Conservation (phyloP, 208 protist species). For the Crithidia thermophila region DNA sequence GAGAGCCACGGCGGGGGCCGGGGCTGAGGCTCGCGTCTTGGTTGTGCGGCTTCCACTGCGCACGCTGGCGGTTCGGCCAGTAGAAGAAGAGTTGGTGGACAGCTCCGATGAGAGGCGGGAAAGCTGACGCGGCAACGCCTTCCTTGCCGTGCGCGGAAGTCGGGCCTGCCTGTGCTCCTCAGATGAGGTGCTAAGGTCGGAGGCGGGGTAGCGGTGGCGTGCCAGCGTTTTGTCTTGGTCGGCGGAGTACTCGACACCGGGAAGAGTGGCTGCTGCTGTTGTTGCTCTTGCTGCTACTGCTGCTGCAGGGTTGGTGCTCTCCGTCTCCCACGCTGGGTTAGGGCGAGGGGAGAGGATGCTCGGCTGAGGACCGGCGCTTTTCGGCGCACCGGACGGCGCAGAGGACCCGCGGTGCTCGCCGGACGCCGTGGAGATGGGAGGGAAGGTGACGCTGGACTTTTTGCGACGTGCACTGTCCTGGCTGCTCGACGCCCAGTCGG, state of each 20-base stretch:
- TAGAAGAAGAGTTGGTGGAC: too few relatives aligned
- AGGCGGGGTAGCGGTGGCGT: too few relatives aligned
- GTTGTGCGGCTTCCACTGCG: background rate
- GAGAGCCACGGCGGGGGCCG: background rate
- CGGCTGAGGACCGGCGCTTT: background rate
- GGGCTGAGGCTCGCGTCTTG: too few relatives aligned
- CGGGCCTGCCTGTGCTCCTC: too few relatives aligned
- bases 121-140: too few relatives aligned
- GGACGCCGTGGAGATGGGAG: background rate
- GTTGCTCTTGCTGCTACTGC: background rate
- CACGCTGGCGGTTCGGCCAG: background rate
- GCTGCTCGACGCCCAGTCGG: background rate
- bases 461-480: background rate
- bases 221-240: too few relatives aligned
- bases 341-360: background rate
- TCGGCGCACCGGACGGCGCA: background rate
- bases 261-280: too few relatives aligned
- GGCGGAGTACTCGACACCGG: too few relatives aligned
- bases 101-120: too few relatives aligned
- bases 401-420: background rate
- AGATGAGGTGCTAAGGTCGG: too few relatives aligned
- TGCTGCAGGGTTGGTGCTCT: background rate
- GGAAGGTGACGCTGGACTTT: slow-evolving; percentile 3
- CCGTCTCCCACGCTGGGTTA: background rate
- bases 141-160: too few relatives aligned